A percentile compares a stretch with the other conserved stretches of the same genome.
Conservation (phyloP, 2,329 filamentous ascomycete genomes). For the Aspergillus viridinutans region DNA sequence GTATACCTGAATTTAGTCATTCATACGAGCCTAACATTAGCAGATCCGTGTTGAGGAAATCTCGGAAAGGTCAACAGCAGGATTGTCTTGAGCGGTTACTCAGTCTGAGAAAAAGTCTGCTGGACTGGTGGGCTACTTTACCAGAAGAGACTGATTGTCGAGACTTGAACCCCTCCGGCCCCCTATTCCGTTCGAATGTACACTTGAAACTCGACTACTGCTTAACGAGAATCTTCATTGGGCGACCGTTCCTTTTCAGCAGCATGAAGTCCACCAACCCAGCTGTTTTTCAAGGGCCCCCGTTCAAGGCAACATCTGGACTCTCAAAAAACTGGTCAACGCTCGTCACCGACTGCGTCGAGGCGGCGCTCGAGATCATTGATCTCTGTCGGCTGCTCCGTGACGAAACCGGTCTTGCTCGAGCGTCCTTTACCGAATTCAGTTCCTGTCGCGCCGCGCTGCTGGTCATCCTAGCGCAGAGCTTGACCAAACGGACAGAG, state of each 20-base stretch:
- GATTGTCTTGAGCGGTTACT: slow-evolving; percentile 40
- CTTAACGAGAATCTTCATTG: slow-evolving; percentile 51
- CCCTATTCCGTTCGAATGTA: slow-evolving; percentile 46
- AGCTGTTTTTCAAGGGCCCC: slow-evolving; percentile 12
- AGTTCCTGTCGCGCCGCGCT: slow-evolving; percentile 53
- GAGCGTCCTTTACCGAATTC: slow-evolving; percentile 55
- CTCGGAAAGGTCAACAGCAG: slow-evolving; percentile 36
- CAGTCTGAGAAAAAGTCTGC: slow-evolving; percentile 34
- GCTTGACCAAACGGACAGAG: slow-evolving; percentile 38
- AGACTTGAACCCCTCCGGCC: slow-evolving; percentile 39
- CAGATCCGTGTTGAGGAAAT: slow-evolving; percentile 35
- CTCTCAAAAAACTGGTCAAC: slow-evolving; percentile 32
- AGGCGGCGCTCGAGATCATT: slow-evolving; percentile 50
- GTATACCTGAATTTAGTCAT: slow-evolving; percentile 1
- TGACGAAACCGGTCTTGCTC: slow-evolving; percentile 50
- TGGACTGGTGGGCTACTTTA: slow-evolving; percentile 42
- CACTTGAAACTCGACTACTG: slow-evolving; percentile 53
- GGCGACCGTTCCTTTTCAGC: slow-evolving; percentile 51
- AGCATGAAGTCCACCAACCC: slow-evolving; percentile 28
- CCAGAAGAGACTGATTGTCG: slow-evolving; percentile 37
- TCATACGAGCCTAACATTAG: slow-evolving; percentile 18
- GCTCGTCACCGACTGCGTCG: slow-evolving; percentile 51
- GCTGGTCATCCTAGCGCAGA: slow-evolving; percentile 44
- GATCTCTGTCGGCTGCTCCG: slow-evolving; percentile 49
- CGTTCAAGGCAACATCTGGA: slow-evolving; percentile 27